Evolutionary conservation across 352 stramenopile genomes (phyloP).

Genomic region (Pythium guiyangense): DNA sequence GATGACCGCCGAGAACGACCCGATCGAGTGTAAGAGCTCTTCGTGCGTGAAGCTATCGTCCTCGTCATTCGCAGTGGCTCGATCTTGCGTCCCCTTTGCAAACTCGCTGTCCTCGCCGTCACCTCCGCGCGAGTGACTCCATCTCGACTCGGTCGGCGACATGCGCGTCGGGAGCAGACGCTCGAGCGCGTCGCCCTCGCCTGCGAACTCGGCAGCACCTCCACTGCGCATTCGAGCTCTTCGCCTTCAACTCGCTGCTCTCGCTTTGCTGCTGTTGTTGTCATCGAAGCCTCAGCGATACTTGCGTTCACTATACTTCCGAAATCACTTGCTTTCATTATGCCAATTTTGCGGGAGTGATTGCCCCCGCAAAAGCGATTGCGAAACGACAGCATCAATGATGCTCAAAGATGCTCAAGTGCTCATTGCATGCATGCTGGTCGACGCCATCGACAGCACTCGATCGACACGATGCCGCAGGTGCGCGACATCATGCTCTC

Average conservation of each 20-base stretch:
- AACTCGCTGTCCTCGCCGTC: background rate
- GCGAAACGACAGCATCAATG: too few relatives aligned
- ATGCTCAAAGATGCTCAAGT: too few relatives aligned
- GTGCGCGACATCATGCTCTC: background rate
- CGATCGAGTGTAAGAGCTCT: constrained; percentile 80
- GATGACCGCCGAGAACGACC: constrained; percentile 81
- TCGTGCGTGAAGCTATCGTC: constrained; percentile 60
- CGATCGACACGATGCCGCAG: too few relatives aligned
- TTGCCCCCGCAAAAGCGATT: too few relatives aligned
- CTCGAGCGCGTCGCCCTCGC: constrained; percentile 35
- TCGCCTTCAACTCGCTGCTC: background rate
- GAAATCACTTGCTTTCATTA: too few relatives aligned
- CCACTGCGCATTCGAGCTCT: background rate
- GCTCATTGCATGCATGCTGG: too few relatives aligned
- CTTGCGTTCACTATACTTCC: too few relatives aligned
- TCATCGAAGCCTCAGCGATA: too few relatives aligned
- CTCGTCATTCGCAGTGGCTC: constrained; percentile 10
- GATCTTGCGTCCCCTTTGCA: background rate
- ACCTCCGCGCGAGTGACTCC: background rate
- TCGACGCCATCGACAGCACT: too few relatives aligned
- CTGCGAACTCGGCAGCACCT: constrained; percentile 7
- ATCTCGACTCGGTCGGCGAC: background rate
- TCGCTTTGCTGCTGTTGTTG: too few relatives aligned
- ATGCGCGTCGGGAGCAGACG: constrained; percentile 24
- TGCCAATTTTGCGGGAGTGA: too few relatives aligned